A percentile compares a stretch with the other conserved stretches of the same genome.
Conservation (phyloP, 176 grass and related monocot genomes). For the Calamus simplicifolius region DNA sequence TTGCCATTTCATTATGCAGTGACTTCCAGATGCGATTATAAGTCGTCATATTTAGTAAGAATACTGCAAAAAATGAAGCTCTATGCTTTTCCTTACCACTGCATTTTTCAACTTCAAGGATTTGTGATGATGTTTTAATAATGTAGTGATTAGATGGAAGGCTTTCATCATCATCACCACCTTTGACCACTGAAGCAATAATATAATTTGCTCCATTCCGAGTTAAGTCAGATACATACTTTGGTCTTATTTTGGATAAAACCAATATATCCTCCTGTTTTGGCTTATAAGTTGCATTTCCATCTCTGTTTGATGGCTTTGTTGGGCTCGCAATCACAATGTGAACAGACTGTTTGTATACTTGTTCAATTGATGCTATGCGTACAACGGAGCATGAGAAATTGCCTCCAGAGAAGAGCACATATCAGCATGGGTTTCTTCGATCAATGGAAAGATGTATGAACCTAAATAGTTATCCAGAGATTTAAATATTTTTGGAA, state of each 20-base stretch:
- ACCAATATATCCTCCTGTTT: slow-evolving; percentile 37
- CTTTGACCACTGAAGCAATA: slow-evolving; percentile 24
- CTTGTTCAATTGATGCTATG: background rate
- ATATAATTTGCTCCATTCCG: background rate
- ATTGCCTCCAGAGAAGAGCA: slow-evolving; percentile 36
- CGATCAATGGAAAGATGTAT: slow-evolving; percentile 35
- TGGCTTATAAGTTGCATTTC: slow-evolving; percentile 6
- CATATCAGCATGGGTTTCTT: slow-evolving; percentile 52
- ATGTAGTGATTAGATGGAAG: slow-evolving; percentile 14
- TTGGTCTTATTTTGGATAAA: slow-evolving; percentile 11
- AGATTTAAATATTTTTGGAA: slow-evolving; percentile 35
- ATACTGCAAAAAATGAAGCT: slow-evolving; percentile 13
- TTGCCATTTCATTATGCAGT: slow-evolving; percentile 32
- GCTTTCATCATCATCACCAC: background rate
- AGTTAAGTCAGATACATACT: slow-evolving; percentile 15
- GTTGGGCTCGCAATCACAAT: too few species aligned
- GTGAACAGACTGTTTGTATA: too few species aligned
- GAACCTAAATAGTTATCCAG: slow-evolving; percentile 34
- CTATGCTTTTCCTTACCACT: background rate
- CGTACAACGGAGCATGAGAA: slow-evolving; percentile 31
- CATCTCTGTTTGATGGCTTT: too few species aligned
- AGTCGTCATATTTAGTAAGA: slow-evolving; percentile 37
- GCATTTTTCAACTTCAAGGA: slow-evolving; percentile 1
- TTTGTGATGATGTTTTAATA: slow-evolving; percentile 25
- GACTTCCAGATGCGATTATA: slow-evolving; percentile 48